phyloP scores from a whole-genome alignment of 306 rosid genomes.

The Purshia tridentata region DNA sequence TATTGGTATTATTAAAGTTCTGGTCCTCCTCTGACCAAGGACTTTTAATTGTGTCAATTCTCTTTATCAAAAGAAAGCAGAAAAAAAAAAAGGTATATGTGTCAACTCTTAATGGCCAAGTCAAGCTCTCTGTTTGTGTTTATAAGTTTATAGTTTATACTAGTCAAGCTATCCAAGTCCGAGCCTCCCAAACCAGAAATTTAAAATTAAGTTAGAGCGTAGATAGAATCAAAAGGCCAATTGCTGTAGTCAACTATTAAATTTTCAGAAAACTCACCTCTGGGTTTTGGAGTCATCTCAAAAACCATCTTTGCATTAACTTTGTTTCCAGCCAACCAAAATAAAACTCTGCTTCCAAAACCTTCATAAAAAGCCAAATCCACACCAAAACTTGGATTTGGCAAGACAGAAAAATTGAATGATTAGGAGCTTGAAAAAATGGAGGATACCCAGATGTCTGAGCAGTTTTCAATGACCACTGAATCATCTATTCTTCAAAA shows the following conservation, averaged over 20 bases:
- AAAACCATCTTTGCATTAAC: too few relatives aligned
- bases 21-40: not conserved
- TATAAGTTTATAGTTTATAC: too few relatives aligned
- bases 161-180: slow-evolving; percentile 19
- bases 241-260: slow-evolving; percentile 11
- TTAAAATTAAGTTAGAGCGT: not conserved
- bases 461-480: slow-evolving; percentile 22
- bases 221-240: slow-evolving; percentile 3
- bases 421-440: slow-evolving; percentile 21
- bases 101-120: slow-evolving; percentile 12
- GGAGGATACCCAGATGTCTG: slow-evolving; percentile 23
- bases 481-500: slow-evolving; percentile 28
- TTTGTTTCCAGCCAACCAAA: too few relatives aligned
- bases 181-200: not conserved
- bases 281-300: not conserved
- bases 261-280: slow-evolving; percentile 13
- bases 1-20: too few relatives aligned
- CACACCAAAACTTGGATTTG: not conserved
- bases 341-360: not conserved
- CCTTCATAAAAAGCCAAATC: too few relatives aligned
- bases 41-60: not conserved
- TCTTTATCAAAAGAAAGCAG: not conserved
- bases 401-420: slow-evolving; percentile 14
- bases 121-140: slow-evolving; percentile 6
- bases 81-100: not conserved